These are phyloP conservation scores for Ganoderma boninense DNA, from an alignment of 1,284 basidiomycete species.

Conservation along the genomic window DNA sequence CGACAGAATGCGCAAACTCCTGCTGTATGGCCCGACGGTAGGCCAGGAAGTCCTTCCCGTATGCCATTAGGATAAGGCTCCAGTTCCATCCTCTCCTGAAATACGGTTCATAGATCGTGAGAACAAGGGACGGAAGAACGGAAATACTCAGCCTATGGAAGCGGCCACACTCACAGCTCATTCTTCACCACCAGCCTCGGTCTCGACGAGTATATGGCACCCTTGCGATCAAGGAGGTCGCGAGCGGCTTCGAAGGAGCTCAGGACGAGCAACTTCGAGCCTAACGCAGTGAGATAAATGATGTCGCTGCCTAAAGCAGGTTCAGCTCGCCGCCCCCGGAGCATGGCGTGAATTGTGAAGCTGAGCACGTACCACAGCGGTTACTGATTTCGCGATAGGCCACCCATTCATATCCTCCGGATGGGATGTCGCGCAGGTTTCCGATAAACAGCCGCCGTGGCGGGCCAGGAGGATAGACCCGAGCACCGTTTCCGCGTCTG, in stretches of 20 bases:
- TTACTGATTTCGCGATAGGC: not conserved
- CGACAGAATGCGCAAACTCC: slow-evolving; percentile 22
- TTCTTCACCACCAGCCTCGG: slow-evolving; percentile 22
- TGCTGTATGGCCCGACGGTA: slow-evolving; percentile 23
- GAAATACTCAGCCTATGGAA: too few species aligned
- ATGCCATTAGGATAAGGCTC: slow-evolving; percentile 26
- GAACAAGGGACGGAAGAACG: too few species aligned
- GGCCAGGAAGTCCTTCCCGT: slow-evolving; percentile 15
- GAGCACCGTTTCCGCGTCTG: too few species aligned
- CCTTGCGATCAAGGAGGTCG: slow-evolving; percentile 25
- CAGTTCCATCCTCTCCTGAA: too few species aligned
- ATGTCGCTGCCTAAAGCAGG: too few species aligned
- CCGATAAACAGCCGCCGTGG: slow-evolving; percentile 11
- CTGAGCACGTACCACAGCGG: slow-evolving; percentile 10
- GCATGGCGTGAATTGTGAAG: too few species aligned
- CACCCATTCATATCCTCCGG: slow-evolving; percentile 13
- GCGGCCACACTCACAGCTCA: too few species aligned
- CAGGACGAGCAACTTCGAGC: slow-evolving; percentile 34
- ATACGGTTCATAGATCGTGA: too few species aligned
- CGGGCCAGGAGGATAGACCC: slow-evolving; percentile 10
- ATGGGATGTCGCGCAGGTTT: slow-evolving; percentile 21
- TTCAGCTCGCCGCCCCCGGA: too few species aligned
- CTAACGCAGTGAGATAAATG: too few species aligned
- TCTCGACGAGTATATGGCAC: slow-evolving; percentile 19
- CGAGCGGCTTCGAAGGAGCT: slow-evolving; percentile 33